Conservation (phyloP, 2,329 filamentous ascomycete species). For the Xylariaceae sp. region DNA sequence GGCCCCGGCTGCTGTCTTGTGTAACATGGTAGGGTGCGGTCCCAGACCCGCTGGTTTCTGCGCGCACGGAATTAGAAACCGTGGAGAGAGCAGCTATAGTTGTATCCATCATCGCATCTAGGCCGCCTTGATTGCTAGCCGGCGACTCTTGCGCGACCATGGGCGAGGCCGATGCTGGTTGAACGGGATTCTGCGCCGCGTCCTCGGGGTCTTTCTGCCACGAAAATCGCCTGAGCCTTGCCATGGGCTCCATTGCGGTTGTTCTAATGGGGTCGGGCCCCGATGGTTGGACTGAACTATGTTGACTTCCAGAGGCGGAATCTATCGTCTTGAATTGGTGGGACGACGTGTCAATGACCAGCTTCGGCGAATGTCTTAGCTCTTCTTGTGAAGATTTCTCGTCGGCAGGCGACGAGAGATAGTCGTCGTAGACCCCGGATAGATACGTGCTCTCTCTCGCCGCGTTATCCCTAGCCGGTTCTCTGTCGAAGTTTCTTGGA, state of each 20-base stretch:
- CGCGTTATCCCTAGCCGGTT: constrained; percentile 16
- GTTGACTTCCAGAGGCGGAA: not conserved
- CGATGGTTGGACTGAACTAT: constrained; percentile 17
- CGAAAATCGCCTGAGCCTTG: constrained; percentile 34
- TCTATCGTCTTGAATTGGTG: constrained; percentile 2
- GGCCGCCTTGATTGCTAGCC: not conserved
- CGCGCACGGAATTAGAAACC: constrained; percentile 13
- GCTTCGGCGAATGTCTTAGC: constrained; percentile 27
- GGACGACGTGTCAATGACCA: constrained; percentile 11
- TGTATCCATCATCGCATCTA: not conserved
- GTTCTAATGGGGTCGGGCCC: constrained; percentile 21
- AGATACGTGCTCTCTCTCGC: constrained; percentile 57
- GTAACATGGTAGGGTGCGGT: constrained; percentile 35
- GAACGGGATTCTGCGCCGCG: constrained; percentile 11
- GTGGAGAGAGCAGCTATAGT: constrained; percentile 5
- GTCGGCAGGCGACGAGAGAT: constrained; percentile 51
- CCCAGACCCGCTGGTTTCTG: constrained; percentile 14
- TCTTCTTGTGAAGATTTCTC: constrained; percentile 34
- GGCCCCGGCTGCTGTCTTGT: constrained; percentile 32
- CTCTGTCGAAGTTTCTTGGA: constrained; percentile 9
- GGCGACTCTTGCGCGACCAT: constrained; percentile 5
- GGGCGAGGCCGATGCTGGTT: constrained; percentile 10
- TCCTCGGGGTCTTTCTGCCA: constrained; percentile 37
- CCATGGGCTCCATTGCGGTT: constrained; percentile 8
- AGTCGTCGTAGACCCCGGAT: constrained; percentile 61